A percentile compares a stretch with the other conserved stretches of the same genome.
phyloP scores from a whole-genome alignment of 495 filamentous ascomycete species.

The Cercophora newfieldiana region DNA sequence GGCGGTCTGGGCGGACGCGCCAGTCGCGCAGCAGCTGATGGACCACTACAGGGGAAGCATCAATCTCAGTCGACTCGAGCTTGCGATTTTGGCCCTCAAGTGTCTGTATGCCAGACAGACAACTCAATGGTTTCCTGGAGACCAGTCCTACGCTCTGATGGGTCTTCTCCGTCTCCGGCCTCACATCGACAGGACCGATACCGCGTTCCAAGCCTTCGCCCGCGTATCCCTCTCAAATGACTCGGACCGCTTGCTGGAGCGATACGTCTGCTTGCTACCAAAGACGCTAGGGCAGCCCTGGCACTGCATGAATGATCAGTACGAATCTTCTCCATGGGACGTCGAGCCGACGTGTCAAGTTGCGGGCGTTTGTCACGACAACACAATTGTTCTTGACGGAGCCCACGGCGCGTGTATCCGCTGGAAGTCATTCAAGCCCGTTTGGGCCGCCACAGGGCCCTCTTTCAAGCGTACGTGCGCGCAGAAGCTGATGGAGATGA shows the following conservation, averaged over 20 bases:
- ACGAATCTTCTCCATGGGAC: slow-evolving; percentile 19
- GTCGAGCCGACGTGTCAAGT: slow-evolving; percentile 21
- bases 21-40: slow-evolving; percentile 17
- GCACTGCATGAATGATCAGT: slow-evolving; percentile 17
- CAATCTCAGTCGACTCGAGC: slow-evolving; percentile 26
- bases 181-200: slow-evolving; percentile 36
- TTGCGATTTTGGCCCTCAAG: slow-evolving; percentile 17
- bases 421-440: slow-evolving; percentile 14
- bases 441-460: background rate
- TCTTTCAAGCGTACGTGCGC: slow-evolving; percentile 14
- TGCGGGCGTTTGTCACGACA: slow-evolving; percentile 18
- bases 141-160: slow-evolving; percentile 50
- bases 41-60: slow-evolving; percentile 26
- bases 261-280: slow-evolving; percentile 23
- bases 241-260: slow-evolving; percentile 23
- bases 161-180: slow-evolving; percentile 41
- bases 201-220: slow-evolving; percentile 48
- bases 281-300: background rate
- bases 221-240: slow-evolving; percentile 33
- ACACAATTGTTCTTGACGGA: slow-evolving; percentile 27
- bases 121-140: slow-evolving; percentile 23
- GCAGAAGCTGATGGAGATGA: slow-evolving; percentile 10
- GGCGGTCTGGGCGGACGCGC: slow-evolving; percentile 11
- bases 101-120: slow-evolving; percentile 19
- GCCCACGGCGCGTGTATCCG: slow-evolving; percentile 27